Percentiles rank a stretch among this genome's conserved stretches.
Conservation (phyloP, 73 alveolate genomes). For the Paramecium sonneborni region DNA sequence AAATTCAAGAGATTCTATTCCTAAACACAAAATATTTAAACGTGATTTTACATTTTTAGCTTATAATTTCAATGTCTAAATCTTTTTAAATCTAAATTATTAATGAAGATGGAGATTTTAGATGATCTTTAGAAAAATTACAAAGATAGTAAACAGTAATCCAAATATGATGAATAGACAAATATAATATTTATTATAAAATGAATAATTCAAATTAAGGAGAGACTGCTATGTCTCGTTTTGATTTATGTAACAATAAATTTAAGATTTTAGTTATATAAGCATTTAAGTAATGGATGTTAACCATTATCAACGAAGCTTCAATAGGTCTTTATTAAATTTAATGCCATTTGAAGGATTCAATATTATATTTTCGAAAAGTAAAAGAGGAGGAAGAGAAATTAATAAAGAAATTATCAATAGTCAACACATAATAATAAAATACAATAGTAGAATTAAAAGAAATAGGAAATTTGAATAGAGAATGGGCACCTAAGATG, state of each 20-base stretch:
- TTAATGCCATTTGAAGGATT: constrained; percentile 18
- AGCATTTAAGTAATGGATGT: background rate
- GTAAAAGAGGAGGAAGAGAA: background rate
- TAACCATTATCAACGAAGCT: background rate
- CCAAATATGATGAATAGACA: too few species aligned
- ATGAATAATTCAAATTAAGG: background rate
- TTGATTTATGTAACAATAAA: background rate
- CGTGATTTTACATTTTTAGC: constrained; percentile 81
- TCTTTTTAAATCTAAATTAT: too few species aligned
- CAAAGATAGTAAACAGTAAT: too few species aligned
- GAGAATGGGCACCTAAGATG: constrained; percentile 37
- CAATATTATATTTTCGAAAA: background rate
- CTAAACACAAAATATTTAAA: constrained; percentile 79
- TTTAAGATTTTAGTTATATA: background rate
- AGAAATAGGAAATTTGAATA: constrained; percentile 2
- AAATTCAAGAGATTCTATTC: constrained; percentile 76
- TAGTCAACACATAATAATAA: background rate
- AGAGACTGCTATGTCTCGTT: background rate
- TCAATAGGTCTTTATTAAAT: constrained; percentile 27
- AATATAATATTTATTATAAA: background rate
- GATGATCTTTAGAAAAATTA: too few species aligned
- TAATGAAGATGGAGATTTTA: too few species aligned
- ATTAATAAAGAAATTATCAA: background rate
- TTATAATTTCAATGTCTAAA: too few species aligned
- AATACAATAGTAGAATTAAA: background rate